Evolutionary conservation across 2,329 filamentous ascomycete genomes (phyloP).

Genomic region (Calycina herbarum): DNA sequence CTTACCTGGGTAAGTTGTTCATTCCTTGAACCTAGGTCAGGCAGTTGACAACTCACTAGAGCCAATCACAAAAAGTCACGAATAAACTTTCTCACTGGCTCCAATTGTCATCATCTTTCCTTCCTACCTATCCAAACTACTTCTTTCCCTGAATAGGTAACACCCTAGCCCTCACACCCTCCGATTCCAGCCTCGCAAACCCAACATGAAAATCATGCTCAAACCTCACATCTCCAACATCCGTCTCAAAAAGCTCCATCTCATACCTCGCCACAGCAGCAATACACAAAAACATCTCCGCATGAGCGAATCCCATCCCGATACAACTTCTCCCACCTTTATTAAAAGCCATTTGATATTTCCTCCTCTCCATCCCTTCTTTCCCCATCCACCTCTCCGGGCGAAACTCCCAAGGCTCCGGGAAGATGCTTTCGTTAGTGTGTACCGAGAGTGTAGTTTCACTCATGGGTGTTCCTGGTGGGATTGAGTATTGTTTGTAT

Average conservation of each 20-base stretch:
- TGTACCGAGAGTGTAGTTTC: conserved; percentile 35
- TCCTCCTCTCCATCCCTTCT: conserved; percentile 18
- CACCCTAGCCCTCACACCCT: conserved; percentile 8
- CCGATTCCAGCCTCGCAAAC: conserved; percentile 1
- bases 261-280: conserved; percentile 8
- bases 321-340: conserved; percentile 44
- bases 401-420: conserved; percentile 11
- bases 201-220: conserved; percentile 12
- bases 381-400: conserved; percentile 14
- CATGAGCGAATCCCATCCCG: conserved; percentile 25
- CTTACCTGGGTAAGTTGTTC: no score
- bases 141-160: not conserved
- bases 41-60: no score
- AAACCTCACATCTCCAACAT: conserved; percentile 10
- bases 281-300: conserved; percentile 3
- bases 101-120: no score
- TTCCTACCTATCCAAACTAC: no score
- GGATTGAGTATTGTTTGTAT: conserved; percentile 19
- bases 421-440: conserved; percentile 22
- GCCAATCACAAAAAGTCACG: no score
- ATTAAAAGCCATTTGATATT: conserved; percentile 45
- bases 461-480: conserved; percentile 27
- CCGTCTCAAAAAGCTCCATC: conserved; percentile 12
- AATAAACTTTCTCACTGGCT: no score
- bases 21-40: no score